Conservation (phyloP, 345 rosid genomes). For the Cardiospermum halicacabum region DNA sequence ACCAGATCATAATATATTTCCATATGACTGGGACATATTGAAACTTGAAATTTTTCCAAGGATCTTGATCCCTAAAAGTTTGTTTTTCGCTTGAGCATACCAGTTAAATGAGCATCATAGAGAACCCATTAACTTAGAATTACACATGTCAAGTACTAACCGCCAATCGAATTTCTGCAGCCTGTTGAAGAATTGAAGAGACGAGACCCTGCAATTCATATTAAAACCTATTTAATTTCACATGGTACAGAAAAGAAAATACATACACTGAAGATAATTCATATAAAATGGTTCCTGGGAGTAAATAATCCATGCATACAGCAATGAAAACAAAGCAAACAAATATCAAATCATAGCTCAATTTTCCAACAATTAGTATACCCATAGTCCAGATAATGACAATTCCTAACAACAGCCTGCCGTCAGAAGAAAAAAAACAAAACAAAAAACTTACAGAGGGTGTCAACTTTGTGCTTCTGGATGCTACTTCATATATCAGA, state of each 20-base stretch:
- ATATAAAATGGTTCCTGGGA: background rate
- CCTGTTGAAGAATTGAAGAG: conserved; percentile 71
- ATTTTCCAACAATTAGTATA: background rate
- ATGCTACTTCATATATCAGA: conserved; percentile 69
- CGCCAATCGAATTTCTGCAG: conserved; percentile 66
- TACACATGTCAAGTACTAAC: conserved; percentile 34
- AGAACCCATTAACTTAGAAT: background rate
- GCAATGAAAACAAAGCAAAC: background rate
- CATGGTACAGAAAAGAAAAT: background rate
- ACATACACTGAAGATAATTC: background rate
- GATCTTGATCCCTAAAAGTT: background rate
- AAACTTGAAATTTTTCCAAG: background rate
- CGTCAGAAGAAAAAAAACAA: background rate
- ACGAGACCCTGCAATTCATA: conserved; percentile 63
- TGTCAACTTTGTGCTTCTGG: conserved; percentile 69
- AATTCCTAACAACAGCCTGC: background rate
- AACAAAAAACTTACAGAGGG: conserved; percentile 53
- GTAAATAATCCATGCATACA: background rate
- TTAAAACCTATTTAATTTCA: conserved; percentile 11
- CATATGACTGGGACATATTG: background rate
- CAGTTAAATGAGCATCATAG: background rate
- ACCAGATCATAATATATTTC: background rate
- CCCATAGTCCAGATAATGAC: background rate
- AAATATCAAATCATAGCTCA: background rate
- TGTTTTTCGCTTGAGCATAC: background rate